phyloP scores from a whole-genome alignment of 371 early-diverging fungal genomes.

The Rozella allomycis region DNA sequence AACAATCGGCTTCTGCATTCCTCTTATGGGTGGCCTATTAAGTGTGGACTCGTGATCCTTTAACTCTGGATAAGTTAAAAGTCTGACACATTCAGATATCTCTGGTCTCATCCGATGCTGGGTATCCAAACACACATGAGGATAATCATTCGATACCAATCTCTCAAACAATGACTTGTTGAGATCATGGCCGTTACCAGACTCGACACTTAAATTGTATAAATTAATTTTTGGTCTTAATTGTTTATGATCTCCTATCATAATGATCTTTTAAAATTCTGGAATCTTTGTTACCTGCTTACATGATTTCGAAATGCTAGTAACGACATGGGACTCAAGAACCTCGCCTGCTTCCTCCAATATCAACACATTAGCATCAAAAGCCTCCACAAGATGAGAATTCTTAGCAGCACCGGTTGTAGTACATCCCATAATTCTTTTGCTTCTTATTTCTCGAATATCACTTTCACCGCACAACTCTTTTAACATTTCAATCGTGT shows the following conservation, averaged over 20 bases:
- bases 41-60: not conserved
- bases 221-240: slow-evolving; percentile 13
- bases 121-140: slow-evolving; percentile 22
- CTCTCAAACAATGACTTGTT: slow-evolving; percentile 46
- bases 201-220: not conserved
- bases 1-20: slow-evolving; percentile 31
- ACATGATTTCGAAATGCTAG: slow-evolving; percentile 26
- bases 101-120: slow-evolving; percentile 54
- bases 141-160: slow-evolving; percentile 23
- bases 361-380: no score
- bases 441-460: no score
- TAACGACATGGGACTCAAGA: slow-evolving; percentile 40
- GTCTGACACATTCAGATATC: slow-evolving; percentile 30
- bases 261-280: slow-evolving; percentile 11
- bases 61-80: slow-evolving; percentile 30
- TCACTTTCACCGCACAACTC: no score
- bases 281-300: slow-evolving; percentile 46
- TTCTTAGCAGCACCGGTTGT: no score
- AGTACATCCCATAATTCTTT: no score
- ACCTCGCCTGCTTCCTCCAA: slow-evolving; percentile 60
- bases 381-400: no score
- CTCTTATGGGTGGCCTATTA: slow-evolving; percentile 22
- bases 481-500: no score
- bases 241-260: slow-evolving; percentile 39
- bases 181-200: slow-evolving; percentile 9